Base-by-base conservation (phyloP, 2,329 filamentous ascomycete genomes). In the Helotiales sp. region DNA sequence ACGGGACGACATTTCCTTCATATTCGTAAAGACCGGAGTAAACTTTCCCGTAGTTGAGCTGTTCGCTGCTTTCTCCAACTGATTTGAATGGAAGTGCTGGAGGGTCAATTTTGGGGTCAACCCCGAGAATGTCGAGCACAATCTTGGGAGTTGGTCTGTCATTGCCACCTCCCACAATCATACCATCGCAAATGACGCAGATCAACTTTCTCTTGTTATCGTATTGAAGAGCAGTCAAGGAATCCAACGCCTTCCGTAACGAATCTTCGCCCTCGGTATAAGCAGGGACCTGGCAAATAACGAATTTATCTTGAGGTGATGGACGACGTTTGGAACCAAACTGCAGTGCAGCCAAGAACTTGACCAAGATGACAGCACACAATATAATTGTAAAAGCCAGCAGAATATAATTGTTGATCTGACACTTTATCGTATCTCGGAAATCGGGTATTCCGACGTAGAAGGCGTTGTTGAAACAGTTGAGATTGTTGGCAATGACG, bases 131-230 rank as follows among this genome's bases (percentile, higher is more conserved):
- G 71, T 99, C 95, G 25, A 99, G 82, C 24, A 99, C 92, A 68
- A 99, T 98, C 79, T 96, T 97, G 24, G 95, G 95, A 1, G 95
- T 99, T 8, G 95, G 93, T 55, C 93, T 86, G 74, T 99, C 95
- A 71, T 99, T 99, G 66, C 95, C 95, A 67, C 89, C 87, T 78
- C 95, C 95, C 44, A 97, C 90, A 72, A 98, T 96, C 71, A 99
- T 95, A 76, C 95, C 95, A 69, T 99, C 95, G 71, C 95, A 99
- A 66, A 99, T 91, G 60, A 99, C 91, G 68, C 88, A 95, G 64
- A 99, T 93, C 25, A 99, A 84, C 77, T 99, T 99, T 63, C 95
- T 84, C 79, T 99, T 99, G 76, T 99, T 97, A 76, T 99, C 95
- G 68, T 99, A 99, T 66, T 96, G 89, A 15, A 99, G 82, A 12